Evolutionary conservation across 768 basidiomycete species (phyloP).

Genomic region (Psilocybe tampanensis): DNA sequence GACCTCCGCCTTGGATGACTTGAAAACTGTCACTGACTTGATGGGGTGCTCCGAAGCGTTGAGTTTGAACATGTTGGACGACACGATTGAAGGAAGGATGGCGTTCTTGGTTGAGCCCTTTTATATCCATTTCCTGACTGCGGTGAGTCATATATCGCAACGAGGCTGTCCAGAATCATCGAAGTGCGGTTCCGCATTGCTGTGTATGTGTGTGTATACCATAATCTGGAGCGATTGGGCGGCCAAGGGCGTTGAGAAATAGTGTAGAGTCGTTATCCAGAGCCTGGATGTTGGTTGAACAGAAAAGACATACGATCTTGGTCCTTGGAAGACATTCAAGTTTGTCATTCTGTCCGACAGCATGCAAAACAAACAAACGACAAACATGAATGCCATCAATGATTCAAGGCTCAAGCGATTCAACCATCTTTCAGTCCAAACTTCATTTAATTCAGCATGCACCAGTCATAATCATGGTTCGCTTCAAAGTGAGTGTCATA

Average conservation of each 20-base stretch:
- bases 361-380: too few relatives aligned
- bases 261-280: too few relatives aligned
- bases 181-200: background rate
- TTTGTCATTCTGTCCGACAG: too few relatives aligned
- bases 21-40: slow-evolving; percentile 59
- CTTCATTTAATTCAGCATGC: background rate
- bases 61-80: slow-evolving; percentile 18
- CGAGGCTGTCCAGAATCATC: background rate
- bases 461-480: slow-evolving; percentile 48
- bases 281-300: too few relatives aligned
- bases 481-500: slow-evolving; percentile 57
- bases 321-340: too few relatives aligned
- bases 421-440: too few relatives aligned
- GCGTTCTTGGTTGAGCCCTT: background rate
- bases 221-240: too few relatives aligned
- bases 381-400: too few relatives aligned
- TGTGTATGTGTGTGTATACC: too few relatives aligned
- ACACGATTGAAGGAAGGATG: background rate
- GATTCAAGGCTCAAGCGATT: too few relatives aligned
- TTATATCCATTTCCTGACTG: background rate
- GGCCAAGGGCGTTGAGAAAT: too few relatives aligned
- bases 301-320: too few relatives aligned
- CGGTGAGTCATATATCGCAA: background rate
- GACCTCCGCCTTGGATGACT: slow-evolving; percentile 57
- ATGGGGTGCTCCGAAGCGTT: slow-evolving; percentile 46